Percentiles rank a stretch among this genome's conserved stretches.
These are phyloP conservation scores for Cunninghamia lanceolata DNA, from an alignment of 75 land plant species.

Conservation along the genomic window DNA sequence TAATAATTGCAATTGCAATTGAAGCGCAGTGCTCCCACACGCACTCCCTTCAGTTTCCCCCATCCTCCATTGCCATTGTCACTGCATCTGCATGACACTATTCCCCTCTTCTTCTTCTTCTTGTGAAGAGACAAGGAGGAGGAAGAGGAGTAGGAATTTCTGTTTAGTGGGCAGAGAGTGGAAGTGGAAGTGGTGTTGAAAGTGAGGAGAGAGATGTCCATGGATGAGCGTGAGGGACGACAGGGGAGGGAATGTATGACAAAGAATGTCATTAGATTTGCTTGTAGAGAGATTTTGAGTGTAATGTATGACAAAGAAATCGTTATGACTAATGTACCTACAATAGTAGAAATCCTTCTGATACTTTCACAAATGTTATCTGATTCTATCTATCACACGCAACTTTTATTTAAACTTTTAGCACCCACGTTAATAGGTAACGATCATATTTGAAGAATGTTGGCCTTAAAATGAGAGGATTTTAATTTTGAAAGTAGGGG, in stretches of 20 bases:
- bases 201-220: not conserved
- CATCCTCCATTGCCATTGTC: not conserved
- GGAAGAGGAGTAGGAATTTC: not conserved
- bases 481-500: too few species aligned
- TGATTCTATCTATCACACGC: too few species aligned
- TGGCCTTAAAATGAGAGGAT: too few species aligned
- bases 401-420: too few species aligned
- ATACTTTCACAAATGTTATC: too few species aligned
- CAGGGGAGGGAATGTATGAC: not conserved
- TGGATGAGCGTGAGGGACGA: not conserved
- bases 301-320: too few species aligned
- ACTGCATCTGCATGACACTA: not conserved
- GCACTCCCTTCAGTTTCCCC: not conserved
- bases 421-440: too few species aligned
- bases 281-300: too few species aligned
- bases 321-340: too few species aligned
- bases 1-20: conserved; percentile 8
- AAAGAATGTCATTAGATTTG: too few species aligned
- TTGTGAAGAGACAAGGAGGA: not conserved
- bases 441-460: too few species aligned
- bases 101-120: not conserved
- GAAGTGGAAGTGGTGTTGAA: not conserved
- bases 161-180: not conserved
- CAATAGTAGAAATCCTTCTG: too few species aligned
- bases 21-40: conserved; percentile 20